Conservation (phyloP, 225 moss, liverwort and hornwort genomes). For the Bryum argenteum region DNA sequence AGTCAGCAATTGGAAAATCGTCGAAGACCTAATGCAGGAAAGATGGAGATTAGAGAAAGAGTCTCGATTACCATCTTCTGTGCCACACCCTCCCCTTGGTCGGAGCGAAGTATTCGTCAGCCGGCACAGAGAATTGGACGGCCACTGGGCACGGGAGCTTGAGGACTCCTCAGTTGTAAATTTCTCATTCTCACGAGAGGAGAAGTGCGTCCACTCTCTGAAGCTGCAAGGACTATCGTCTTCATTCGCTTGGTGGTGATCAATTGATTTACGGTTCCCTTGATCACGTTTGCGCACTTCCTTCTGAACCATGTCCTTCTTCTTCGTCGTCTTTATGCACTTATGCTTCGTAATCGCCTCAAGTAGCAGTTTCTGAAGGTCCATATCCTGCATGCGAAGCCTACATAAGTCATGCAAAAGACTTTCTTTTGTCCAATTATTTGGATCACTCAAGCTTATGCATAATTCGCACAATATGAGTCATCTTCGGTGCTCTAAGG, state of each 20-base stretch:
- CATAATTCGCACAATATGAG: too few species aligned
- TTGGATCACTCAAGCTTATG: too few species aligned
- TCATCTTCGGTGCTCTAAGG: too few species aligned
- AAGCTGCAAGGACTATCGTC: constrained; percentile 29
- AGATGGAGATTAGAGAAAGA: constrained; percentile 20
- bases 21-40: constrained; percentile 13
- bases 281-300: constrained; percentile 20
- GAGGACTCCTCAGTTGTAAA: constrained; percentile 9
- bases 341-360: constrained; percentile 34
- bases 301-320: constrained; percentile 12
- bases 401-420: too few species aligned
- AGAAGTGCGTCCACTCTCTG: constrained; percentile 29
- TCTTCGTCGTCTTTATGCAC: constrained; percentile 12
- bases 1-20: constrained; percentile 3
- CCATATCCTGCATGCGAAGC: constrained; percentile 29
- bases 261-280: constrained; percentile 3
- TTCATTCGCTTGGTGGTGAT: constrained; percentile 19
- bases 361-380: constrained; percentile 47
- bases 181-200: constrained; percentile 20
- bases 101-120: constrained; percentile 37
- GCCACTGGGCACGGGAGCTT: constrained; percentile 4
- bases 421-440: too few species aligned
- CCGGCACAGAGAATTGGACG: constrained; percentile 29
- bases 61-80: constrained; percentile 45
- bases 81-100: constrained; percentile 24